phyloP scores from a whole-genome alignment of 495 filamentous ascomycete species.

The Clohesyomyces aquaticus region DNA sequence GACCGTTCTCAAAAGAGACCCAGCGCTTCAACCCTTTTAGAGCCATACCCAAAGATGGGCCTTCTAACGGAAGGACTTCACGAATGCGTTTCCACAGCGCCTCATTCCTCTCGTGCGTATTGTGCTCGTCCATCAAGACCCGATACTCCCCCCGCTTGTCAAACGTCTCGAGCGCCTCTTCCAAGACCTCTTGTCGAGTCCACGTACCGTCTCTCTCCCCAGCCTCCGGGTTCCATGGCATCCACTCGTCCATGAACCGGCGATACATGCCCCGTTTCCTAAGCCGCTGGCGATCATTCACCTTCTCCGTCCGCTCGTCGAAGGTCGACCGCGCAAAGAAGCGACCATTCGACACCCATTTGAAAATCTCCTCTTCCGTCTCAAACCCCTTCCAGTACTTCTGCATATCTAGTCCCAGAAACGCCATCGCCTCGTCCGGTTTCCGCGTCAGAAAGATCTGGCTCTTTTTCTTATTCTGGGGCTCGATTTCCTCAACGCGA shows the following conservation, averaged over 20 bases:
- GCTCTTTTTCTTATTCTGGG: conserved; percentile 55
- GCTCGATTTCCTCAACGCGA: conserved; percentile 65
- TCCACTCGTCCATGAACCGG: conserved; percentile 58
- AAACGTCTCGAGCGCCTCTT: conserved; percentile 41
- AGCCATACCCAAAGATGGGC: conserved; percentile 4
- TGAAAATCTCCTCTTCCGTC: conserved; percentile 58
- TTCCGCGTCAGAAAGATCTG: conserved; percentile 61
- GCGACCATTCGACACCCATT: conserved; percentile 56
- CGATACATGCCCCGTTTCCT: conserved; percentile 53
- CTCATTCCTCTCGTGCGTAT: conserved; percentile 11
- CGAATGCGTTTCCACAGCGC: conserved; percentile 35
- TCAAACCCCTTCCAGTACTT: conserved; percentile 51
- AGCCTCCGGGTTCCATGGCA: conserved; percentile 29
- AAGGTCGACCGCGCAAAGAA: conserved; percentile 52
- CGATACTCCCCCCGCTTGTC: conserved; percentile 39
- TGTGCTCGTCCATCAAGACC: conserved; percentile 20
- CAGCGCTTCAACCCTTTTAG: conserved; percentile 35
- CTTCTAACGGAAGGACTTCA: conserved; percentile 25
- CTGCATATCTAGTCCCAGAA: conserved; percentile 59
- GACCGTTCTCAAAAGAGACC: conserved; percentile 35
- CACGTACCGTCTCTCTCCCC: background rate
- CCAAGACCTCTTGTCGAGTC: conserved; percentile 32
- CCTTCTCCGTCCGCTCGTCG: conserved; percentile 47
- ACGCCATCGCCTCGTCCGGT: conserved; percentile 57
- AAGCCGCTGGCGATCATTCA: conserved; percentile 57